Evolutionary conservation across 2,329 filamentous ascomycete species (phyloP).

Genomic region (Cordyceps militaris): DNA sequence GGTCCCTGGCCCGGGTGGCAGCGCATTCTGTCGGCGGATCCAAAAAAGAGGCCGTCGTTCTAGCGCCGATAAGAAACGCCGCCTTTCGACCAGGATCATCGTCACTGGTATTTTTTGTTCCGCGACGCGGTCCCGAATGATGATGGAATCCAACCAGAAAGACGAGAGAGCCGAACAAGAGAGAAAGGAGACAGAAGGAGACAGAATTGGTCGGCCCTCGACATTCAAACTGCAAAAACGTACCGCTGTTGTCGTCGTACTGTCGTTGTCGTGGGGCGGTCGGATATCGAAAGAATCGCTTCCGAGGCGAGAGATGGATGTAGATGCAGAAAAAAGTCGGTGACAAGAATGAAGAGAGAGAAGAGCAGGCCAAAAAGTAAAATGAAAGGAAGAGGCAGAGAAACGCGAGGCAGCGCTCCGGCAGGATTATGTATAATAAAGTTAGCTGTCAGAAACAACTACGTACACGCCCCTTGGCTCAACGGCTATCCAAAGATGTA

Average conservation of each 20-base stretch:
- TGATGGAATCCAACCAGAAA: not conserved
- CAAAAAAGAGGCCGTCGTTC: not conserved
- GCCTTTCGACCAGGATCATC: not conserved
- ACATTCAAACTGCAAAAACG: not conserved
- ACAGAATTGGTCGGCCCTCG: not conserved
- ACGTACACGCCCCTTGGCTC: not conserved
- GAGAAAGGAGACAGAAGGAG: not conserved
- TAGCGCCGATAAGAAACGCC: not conserved
- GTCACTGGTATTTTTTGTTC: too few species aligned
- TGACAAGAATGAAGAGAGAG: not conserved
- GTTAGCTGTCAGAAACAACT: not conserved
- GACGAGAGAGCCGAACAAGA: not conserved
- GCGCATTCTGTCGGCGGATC: conserved; percentile 5
- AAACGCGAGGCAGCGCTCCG: not conserved
- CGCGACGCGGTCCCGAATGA: too few species aligned
- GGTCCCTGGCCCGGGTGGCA: not conserved
- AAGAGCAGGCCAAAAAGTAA: not conserved
- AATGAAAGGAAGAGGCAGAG: not conserved
- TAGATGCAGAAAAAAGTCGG: not conserved
- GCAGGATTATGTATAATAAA: not conserved
- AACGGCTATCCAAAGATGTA: not conserved
- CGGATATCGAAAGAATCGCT: not conserved
- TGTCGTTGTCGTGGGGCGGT: not conserved
- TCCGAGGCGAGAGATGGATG: not conserved
- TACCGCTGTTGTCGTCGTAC: not conserved